A percentile compares a stretch with the other conserved stretches of the same genome.
Conservation (phyloP, 75 land plant genomes). For the Sequoiadendron giganteum region DNA sequence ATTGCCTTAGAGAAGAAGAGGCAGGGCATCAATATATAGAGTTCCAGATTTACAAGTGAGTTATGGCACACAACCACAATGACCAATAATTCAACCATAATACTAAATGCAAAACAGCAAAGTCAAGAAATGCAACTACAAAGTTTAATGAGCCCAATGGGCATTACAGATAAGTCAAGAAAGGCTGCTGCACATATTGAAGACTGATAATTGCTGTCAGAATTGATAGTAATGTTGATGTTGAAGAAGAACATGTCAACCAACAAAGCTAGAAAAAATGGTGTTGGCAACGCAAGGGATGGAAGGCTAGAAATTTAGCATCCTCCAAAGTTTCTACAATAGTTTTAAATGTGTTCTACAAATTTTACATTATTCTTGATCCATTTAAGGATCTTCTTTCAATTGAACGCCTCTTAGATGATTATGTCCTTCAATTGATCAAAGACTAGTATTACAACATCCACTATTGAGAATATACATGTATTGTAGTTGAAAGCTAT, state of each 20-base stretch:
- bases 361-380: conserved; percentile 79
- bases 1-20: no score
- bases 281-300: conserved; percentile 38
- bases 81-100: no score
- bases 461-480: conserved; percentile 84
- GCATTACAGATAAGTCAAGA: no score
- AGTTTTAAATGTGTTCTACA: conserved; percentile 66
- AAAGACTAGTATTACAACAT: conserved; percentile 81
- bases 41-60: no score
- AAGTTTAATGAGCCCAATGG: no score
- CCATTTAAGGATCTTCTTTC: conserved; percentile 71
- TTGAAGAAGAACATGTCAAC: conserved; percentile 51
- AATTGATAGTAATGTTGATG: no score
- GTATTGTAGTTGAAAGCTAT: conserved; percentile 93
- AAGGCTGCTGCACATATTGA: no score
- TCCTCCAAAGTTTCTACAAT: conserved; percentile 44
- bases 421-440: conserved; percentile 80
- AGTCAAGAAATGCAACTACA: no score
- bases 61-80: no score
- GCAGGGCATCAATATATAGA: no score
- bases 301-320: conserved; percentile 37
- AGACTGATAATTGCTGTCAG: no score
- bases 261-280: conserved; percentile 52
- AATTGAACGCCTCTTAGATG: conserved; percentile 66
- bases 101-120: no score